Percentiles rank a stretch among this genome's conserved stretches.
Evolutionary conservation across 345 rosid genomes (phyloP).

Genomic region (Pugionium cornutum): DNA sequence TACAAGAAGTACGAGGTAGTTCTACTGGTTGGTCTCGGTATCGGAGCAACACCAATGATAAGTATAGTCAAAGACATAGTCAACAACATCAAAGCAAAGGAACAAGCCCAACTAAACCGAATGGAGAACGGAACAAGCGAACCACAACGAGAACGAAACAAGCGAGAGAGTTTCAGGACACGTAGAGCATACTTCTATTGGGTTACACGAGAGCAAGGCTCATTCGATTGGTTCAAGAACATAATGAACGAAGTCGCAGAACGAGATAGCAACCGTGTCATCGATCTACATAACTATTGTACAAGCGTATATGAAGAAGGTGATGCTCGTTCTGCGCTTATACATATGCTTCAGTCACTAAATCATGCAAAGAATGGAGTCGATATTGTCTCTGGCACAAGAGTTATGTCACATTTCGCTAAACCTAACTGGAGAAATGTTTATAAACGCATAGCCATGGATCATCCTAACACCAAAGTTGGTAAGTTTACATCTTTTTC

Average conservation of each 20-base stretch:
- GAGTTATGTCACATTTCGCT: slow-evolving; percentile 80
- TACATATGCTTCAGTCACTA: slow-evolving; percentile 75
- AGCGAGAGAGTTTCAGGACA: slow-evolving; percentile 58
- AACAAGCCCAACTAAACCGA: slow-evolving; percentile 48
- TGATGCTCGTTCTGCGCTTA: slow-evolving; percentile 78
- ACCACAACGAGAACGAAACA: slow-evolving; percentile 31
- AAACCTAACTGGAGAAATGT: slow-evolving; percentile 77
- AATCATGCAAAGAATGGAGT: slow-evolving; percentile 74
- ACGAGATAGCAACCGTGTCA: slow-evolving; percentile 57
- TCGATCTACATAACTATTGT: slow-evolving; percentile 75
- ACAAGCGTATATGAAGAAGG: slow-evolving; percentile 90
- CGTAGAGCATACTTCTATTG: slow-evolving; percentile 80
- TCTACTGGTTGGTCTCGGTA: slow-evolving; percentile 73
- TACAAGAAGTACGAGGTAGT: slow-evolving; percentile 76
- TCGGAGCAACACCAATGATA: slow-evolving; percentile 91
- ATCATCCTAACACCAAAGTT: slow-evolving; percentile 61
- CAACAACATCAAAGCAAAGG: slow-evolving; percentile 63
- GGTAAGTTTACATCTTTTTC: slow-evolving; percentile 47
- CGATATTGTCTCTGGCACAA: slow-evolving; percentile 75
- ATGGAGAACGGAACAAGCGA: slow-evolving; percentile 38
- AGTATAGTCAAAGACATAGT: slow-evolving; percentile 83
- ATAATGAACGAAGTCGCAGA: slow-evolving; percentile 82
- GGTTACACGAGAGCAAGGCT: slow-evolving; percentile 85
- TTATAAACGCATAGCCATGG: slow-evolving; percentile 62
- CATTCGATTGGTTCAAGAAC: slow-evolving; percentile 85